Percentiles rank a stretch among this genome's conserved stretches.
These are phyloP conservation scores for Sporisorium reilianum DNA, from an alignment of 1,284 basidiomycete genomes.

Conservation along the genomic window DNA sequence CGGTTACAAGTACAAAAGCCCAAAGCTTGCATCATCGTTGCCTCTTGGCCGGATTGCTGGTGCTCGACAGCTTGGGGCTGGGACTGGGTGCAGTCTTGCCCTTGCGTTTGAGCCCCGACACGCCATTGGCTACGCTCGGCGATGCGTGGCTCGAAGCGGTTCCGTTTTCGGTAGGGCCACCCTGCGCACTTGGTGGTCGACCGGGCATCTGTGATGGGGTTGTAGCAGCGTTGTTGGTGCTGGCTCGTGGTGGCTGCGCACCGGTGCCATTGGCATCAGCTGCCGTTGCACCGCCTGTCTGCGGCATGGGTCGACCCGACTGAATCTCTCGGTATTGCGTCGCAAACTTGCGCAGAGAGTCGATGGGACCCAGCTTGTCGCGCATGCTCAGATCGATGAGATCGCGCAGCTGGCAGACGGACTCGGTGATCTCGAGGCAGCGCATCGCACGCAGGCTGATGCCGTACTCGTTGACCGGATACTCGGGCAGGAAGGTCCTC, in stretches of 20 bases:
- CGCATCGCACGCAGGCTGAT: slow-evolving; percentile 62
- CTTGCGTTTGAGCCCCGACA: slow-evolving; percentile 36
- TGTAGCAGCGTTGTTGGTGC: not conserved
- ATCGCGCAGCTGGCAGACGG: slow-evolving; percentile 59
- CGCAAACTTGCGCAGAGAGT: slow-evolving; percentile 50
- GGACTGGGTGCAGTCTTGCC: slow-evolving; percentile 47
- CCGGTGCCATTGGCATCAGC: slow-evolving; percentile 14
- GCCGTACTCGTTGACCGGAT: slow-evolving; percentile 63
- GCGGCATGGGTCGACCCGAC: slow-evolving; percentile 20
- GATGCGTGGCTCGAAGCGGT: slow-evolving; percentile 35
- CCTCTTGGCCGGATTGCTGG: slow-evolving; percentile 41
- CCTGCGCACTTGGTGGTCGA: slow-evolving; percentile 41
- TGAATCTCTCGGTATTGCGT: slow-evolving; percentile 48
- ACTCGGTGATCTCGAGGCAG: slow-evolving; percentile 63
- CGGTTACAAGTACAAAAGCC: slow-evolving; percentile 13
- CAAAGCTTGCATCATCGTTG: slow-evolving; percentile 21
- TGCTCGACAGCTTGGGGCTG: slow-evolving; percentile 40
- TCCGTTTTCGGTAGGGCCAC: slow-evolving; percentile 25
- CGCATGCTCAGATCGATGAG: slow-evolving; percentile 56
- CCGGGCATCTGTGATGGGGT: slow-evolving; percentile 30
- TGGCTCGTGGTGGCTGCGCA: slow-evolving; percentile 9
- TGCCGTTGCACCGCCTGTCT: slow-evolving; percentile 4
- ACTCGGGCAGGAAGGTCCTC: slow-evolving; percentile 51
- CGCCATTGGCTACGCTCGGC: slow-evolving; percentile 33
- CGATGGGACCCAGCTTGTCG: slow-evolving; percentile 52